phyloP scores from a whole-genome alignment of 257 asterid species.

The Scutellaria barbata region DNA sequence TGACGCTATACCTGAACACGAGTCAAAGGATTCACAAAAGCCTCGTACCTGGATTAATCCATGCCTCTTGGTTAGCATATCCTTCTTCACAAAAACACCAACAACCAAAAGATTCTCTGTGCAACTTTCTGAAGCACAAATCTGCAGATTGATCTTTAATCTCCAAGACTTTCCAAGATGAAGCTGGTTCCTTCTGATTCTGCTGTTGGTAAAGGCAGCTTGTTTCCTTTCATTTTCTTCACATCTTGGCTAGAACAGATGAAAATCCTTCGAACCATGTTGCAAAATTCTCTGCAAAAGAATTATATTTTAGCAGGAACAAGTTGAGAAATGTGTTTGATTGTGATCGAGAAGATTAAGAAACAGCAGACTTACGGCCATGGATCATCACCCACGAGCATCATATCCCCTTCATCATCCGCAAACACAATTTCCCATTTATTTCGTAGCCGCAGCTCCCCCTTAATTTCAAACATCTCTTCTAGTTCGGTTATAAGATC shows the following conservation, averaged over 20 bases:
- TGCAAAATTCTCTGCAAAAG: constrained; percentile 73
- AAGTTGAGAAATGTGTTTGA: background rate
- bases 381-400: constrained; percentile 98
- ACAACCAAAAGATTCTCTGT: constrained; percentile 1
- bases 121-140: background rate
- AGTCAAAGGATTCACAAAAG: constrained; percentile 26
- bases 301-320: background rate
- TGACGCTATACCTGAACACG: constrained; percentile 22
- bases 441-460: constrained; percentile 67
- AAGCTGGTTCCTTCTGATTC: constrained; percentile 48
- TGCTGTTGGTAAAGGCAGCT: constrained; percentile 49
- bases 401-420: constrained; percentile 94
- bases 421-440: constrained; percentile 90
- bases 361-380: constrained; percentile 73
- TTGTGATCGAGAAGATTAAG: background rate
- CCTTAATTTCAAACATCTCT: constrained; percentile 82
- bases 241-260: constrained; percentile 78
- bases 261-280: constrained; percentile 75
- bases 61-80: constrained; percentile 26
- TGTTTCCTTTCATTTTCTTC: constrained; percentile 71
- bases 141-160: constrained; percentile 29
- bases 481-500: constrained; percentile 82
- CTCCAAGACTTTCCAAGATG: constrained; percentile 40
- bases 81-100: constrained; percentile 25
- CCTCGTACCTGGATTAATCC: constrained; percentile 6